phyloP scores from a whole-genome alignment of 495 filamentous ascomycete genomes.

The Hypomontagnella submonticulosa region DNA sequence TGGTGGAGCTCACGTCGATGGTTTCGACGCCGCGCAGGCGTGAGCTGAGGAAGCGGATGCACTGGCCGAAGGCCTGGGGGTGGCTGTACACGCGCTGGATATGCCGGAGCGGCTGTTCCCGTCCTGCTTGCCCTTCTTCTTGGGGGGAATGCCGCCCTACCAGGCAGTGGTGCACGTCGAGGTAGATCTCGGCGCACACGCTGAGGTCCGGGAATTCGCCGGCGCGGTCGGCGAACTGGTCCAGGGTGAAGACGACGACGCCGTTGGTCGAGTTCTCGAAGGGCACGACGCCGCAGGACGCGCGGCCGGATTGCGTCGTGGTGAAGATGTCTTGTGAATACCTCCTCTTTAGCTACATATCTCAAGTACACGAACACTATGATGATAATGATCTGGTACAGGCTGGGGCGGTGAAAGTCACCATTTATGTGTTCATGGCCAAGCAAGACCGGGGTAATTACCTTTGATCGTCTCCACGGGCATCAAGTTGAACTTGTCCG shows the following conservation, averaged over 20 bases:
- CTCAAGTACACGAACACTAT: background rate
- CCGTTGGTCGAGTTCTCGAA: slow-evolving; percentile 98
- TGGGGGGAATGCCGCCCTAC: slow-evolving; percentile 56
- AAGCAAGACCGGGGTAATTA: slow-evolving; percentile 39
- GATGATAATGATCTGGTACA: background rate
- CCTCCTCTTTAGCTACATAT: slow-evolving; percentile 3
- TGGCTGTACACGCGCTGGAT: slow-evolving; percentile 81
- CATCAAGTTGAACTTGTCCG: slow-evolving; percentile 62
- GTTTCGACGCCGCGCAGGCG: slow-evolving; percentile 76
- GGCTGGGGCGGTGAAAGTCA: background rate
- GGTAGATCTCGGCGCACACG: slow-evolving; percentile 83
- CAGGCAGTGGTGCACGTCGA: slow-evolving; percentile 87
- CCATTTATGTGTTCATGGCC: too few species aligned
- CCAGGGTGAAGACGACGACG: slow-evolving; percentile 86
- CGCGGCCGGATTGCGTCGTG: slow-evolving; percentile 71
- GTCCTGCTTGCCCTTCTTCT: slow-evolving; percentile 29
- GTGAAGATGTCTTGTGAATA: slow-evolving; percentile 74
- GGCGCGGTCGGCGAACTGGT: slow-evolving; percentile 81
- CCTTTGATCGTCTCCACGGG: slow-evolving; percentile 72
- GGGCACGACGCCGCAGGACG: slow-evolving; percentile 83
- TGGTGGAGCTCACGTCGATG: slow-evolving; percentile 88
- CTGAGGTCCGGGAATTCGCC: slow-evolving; percentile 68
- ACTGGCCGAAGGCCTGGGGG: slow-evolving; percentile 95
- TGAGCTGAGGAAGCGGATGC: slow-evolving; percentile 73
- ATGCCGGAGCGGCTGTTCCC: slow-evolving; percentile 51